Conservation (phyloP, 2,329 filamentous ascomycete species). For the Fusarium veterinarium region DNA sequence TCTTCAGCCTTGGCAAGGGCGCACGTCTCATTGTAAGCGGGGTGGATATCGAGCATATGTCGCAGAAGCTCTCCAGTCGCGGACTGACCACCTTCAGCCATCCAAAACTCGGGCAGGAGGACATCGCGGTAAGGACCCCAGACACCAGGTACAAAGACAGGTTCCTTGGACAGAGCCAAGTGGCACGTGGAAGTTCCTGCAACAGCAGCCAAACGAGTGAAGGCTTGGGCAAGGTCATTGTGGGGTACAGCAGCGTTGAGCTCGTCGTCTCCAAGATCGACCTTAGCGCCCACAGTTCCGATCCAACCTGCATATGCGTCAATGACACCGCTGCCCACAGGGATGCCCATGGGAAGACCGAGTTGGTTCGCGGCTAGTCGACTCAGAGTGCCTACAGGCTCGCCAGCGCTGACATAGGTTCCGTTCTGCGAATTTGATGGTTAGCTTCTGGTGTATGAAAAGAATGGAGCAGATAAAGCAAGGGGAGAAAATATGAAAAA, state of each 20-base stretch:
- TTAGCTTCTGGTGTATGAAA: slow-evolving; percentile 19
- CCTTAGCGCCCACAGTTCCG: slow-evolving; percentile 97
- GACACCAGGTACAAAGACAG: slow-evolving; percentile 93
- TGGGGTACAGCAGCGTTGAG: slow-evolving; percentile 75
- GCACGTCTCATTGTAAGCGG: slow-evolving; percentile 83
- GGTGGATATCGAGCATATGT: slow-evolving; percentile 94
- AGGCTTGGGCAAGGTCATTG: slow-evolving; percentile 92
- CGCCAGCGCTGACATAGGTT: slow-evolving; percentile 89
- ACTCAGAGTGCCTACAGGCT: slow-evolving; percentile 86
- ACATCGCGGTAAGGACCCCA: slow-evolving; percentile 98
- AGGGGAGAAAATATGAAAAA: slow-evolving; percentile 38
- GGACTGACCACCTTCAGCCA: slow-evolving; percentile 96
- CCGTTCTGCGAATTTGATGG: slow-evolving; percentile 74
- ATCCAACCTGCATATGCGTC: slow-evolving; percentile 99
- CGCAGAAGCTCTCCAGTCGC: slow-evolving; percentile 95
- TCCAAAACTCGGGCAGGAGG: slow-evolving; percentile 91
- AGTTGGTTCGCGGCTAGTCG: slow-evolving; percentile 86
- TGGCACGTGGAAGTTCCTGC: slow-evolving; percentile 98
- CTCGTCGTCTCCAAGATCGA: slow-evolving; percentile 75
- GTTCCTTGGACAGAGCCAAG: slow-evolving; percentile 91
- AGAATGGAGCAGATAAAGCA: background rate
- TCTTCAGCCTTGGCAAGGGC: slow-evolving; percentile 84
- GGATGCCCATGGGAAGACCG: slow-evolving; percentile 86
- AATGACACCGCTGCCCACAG: slow-evolving; percentile 95
- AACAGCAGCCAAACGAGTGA: slow-evolving; percentile 91